Base-by-base conservation (phyloP, 2,329 filamentous ascomycete species). In the Hypoxylon sp. region DNA sequence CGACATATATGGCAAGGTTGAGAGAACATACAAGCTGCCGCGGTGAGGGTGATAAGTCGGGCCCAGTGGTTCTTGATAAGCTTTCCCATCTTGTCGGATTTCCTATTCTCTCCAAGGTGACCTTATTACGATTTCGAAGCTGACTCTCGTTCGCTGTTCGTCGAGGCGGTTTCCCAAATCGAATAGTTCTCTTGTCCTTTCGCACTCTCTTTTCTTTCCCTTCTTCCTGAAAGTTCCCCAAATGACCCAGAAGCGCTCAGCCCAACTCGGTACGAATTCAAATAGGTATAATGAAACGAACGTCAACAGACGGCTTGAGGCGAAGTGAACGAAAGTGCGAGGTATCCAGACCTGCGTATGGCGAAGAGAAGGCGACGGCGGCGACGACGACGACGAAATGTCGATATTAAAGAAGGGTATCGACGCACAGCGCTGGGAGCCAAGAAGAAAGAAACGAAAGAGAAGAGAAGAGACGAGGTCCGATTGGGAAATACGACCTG, bases 11-110 rank as follows among this genome's bases (percentile, higher is more conserved):
- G n/a, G n/a, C n/a, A n/a, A n/a, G n/a, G n/a, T n/a, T n/a, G n/a
- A n/a, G 45, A 48, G 24, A 50, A 74, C 79, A 27, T 76, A 81
- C 78, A 81, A 55, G 69, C 68, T 69, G 91, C 89, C 31, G 95
- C 92, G 23, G 91, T 91, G 73, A 99, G 81, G 76, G 96, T 84
- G 72, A 99, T 95, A 71, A 99, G 88, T 60, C 95, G 89, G 68
- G 92, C 95, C 92, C 92, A 97, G 81, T 99, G 95, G 81, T 98
- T 98, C 84, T 99, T 99, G 81, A 99, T 98, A 73, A 99, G 88
- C 78, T 89, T 95, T 77, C 95, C 95, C 95, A 99, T 99, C 63
- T 66, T 79, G 75, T 45, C 65, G 55, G 41, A 6, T 2, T 35
- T 35, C 63, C 66, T n/a, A n/a, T n/a, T 48, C 26, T 54, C 60